phyloP scores from a whole-genome alignment of 2,329 filamentous ascomycete genomes.

The Bertia moriformis region DNA sequence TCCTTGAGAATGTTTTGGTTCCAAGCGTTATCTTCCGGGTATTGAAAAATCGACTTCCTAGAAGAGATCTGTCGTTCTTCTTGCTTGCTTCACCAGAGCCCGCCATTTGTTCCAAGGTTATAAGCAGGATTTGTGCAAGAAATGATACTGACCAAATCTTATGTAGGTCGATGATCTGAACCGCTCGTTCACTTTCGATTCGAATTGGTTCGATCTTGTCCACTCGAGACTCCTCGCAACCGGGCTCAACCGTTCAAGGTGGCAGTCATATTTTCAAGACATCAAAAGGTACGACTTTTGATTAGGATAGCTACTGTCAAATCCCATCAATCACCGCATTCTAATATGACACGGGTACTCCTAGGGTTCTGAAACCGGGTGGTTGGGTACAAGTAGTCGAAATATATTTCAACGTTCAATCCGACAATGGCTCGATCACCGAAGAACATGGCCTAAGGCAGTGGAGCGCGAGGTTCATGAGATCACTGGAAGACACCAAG shows the following conservation, averaged over 20 bases:
- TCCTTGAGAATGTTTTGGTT: slow-evolving; percentile 1
- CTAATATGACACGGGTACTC: too few species aligned
- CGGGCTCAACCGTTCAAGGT: slow-evolving; percentile 37
- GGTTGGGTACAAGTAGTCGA: slow-evolving; percentile 49
- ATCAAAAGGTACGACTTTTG: slow-evolving; percentile 20
- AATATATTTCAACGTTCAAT: slow-evolving; percentile 44
- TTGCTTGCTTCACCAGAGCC: too few species aligned
- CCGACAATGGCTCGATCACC: slow-evolving; percentile 39
- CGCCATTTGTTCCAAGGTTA: too few species aligned
- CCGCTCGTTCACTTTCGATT: slow-evolving; percentile 28
- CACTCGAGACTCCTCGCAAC: slow-evolving; percentile 33
- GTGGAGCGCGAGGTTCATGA: slow-evolving; percentile 26
- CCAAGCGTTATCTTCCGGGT: too few species aligned
- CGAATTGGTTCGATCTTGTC: slow-evolving; percentile 40
- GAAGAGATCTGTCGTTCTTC: too few species aligned
- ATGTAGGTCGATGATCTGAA: slow-evolving; percentile 29
- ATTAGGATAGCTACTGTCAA: slow-evolving; percentile 1
- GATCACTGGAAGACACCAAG: slow-evolving; percentile 22
- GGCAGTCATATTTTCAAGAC: slow-evolving; percentile 40
- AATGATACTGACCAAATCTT: not conserved
- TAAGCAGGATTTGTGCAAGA: slow-evolving; percentile 1
- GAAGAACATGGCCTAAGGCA: slow-evolving; percentile 23
- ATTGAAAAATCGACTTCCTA: too few species aligned
- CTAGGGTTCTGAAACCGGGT: slow-evolving; percentile 30
- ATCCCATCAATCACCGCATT: slow-evolving; percentile 2